Percentiles rank a stretch among this genome's conserved stretches.
Conservation (phyloP, 805 yeast species). For the Ascoidea asiatica region DNA sequence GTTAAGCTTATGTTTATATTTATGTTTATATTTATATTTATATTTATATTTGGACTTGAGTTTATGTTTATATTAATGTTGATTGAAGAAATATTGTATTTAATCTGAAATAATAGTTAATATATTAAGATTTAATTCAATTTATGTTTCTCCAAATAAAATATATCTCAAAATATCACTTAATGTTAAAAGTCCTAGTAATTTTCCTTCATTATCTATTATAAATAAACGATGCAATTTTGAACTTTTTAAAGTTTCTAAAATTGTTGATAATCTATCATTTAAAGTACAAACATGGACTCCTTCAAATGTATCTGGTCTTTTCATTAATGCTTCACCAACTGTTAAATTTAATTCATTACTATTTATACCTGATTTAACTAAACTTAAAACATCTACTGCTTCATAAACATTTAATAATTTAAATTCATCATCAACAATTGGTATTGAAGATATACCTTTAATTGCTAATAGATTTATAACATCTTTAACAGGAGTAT, state of each 20-base stretch:
- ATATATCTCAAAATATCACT: conserved; percentile 84
- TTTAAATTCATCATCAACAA: conserved; percentile 59
- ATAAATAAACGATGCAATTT: conserved; percentile 86
- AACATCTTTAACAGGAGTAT: conserved; percentile 87
- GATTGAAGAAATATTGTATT: no score
- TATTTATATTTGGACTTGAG: neutral
- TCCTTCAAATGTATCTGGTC: conserved; percentile 95
- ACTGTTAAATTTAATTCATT: conserved; percentile 73
- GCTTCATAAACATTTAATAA: conserved; percentile 90
- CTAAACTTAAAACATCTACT: conserved; percentile 82
- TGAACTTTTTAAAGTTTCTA: conserved; percentile 87
- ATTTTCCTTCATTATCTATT: conserved; percentile 68
- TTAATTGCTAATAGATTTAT: conserved; percentile 67
- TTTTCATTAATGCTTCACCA: conserved; percentile 89
- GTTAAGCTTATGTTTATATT: no score
- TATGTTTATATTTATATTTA: no score
- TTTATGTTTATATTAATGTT: neutral
- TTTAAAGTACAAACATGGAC: conserved; percentile 87
- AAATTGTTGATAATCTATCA: conserved; percentile 76
- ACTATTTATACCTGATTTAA: conserved; percentile 88
- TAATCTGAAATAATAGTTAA: no score
- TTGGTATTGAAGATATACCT: conserved; percentile 88
- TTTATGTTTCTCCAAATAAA: conserved; percentile 39
- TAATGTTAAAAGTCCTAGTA: conserved; percentile 76
- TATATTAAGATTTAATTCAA: neutral